Percentiles rank a stretch among this genome's conserved stretches.
Evolutionary conservation across 129 eudicot genomes (phyloP).

Genomic region (Ambrosia trifida): DNA sequence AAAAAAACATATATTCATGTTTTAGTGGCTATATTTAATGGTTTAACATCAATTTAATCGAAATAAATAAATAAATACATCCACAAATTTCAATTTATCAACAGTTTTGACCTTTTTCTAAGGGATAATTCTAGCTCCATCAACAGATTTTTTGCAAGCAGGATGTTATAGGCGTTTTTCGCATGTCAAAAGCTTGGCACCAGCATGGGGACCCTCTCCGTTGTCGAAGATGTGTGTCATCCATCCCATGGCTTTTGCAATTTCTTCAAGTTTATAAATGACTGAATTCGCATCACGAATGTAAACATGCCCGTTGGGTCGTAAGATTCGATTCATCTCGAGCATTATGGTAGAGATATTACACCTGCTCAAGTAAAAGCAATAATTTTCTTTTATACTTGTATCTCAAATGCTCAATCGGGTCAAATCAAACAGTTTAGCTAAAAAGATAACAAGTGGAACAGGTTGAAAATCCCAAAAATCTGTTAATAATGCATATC

Average conservation of each 20-base stretch:
- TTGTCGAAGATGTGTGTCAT: constrained; percentile 52
- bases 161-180: constrained; percentile 57
- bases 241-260: constrained; percentile 83
- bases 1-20: background rate
- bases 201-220: constrained; percentile 83
- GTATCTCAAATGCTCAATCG: background rate
- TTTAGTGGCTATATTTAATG: background rate
- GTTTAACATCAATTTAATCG: background rate
- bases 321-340: constrained; percentile 71
- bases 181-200: constrained; percentile 72
- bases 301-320: constrained; percentile 77
- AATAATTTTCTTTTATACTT: background rate
- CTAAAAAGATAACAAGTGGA: background rate
- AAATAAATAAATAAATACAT: constrained; percentile 1
- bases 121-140: constrained; percentile 6
- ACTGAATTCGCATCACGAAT: constrained; percentile 60
- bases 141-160: constrained; percentile 13
- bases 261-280: constrained; percentile 54
- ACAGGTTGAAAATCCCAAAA: background rate
- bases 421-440: background rate
- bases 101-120: background rate
- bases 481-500: background rate
- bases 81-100: background rate
- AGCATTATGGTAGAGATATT: constrained; percentile 73
- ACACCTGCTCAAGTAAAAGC: constrained; percentile 46